Conservation (phyloP, 768 basidiomycete genomes). For the Strobilomyces confusus region DNA sequence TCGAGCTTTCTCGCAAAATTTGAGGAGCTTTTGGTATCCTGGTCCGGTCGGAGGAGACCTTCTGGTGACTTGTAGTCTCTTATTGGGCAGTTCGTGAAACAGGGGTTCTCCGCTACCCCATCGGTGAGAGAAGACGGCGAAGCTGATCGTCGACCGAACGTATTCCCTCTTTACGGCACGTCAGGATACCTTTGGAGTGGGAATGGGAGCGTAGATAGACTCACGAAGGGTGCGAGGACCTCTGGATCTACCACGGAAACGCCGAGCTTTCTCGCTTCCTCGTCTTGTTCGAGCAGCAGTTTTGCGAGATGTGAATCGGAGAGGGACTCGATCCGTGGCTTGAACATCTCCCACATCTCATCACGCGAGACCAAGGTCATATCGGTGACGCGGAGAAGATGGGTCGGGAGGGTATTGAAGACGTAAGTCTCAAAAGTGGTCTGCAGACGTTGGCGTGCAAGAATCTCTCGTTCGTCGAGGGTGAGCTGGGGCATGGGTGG, state of each 20-base stretch:
- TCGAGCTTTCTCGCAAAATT: slow-evolving; percentile 26
- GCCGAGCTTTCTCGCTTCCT: slow-evolving; percentile 20
- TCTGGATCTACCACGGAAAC: slow-evolving; percentile 21
- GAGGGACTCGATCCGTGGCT: slow-evolving; percentile 17
- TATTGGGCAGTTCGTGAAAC: slow-evolving; percentile 22
- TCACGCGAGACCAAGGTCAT: slow-evolving; percentile 20
- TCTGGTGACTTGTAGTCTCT: slow-evolving; percentile 10
- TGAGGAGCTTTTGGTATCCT: slow-evolving; percentile 25
- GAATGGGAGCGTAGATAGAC: background rate
- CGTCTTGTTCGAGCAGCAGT: slow-evolving; percentile 23
- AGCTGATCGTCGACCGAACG: slow-evolving; percentile 17
- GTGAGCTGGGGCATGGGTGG: slow-evolving; percentile 16
- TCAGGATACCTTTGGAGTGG: background rate
- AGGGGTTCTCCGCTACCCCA: slow-evolving; percentile 23
- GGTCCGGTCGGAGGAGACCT: slow-evolving; percentile 13
- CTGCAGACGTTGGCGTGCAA: slow-evolving; percentile 19
- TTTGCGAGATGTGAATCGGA: slow-evolving; percentile 23
- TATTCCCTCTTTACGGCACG: slow-evolving; percentile 12
- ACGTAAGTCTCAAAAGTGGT: slow-evolving; percentile 24
- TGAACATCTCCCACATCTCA: slow-evolving; percentile 20
- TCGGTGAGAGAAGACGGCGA: slow-evolving; percentile 27
- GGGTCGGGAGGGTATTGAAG: slow-evolving; percentile 23
- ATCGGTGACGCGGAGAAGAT: slow-evolving; percentile 21
- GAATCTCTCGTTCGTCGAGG: slow-evolving; percentile 18
- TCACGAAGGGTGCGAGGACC: slow-evolving; percentile 19